Evolutionary conservation across 139 green algal genomes (phyloP).

Genomic region (Tetradesmus lagerheimii): DNA sequence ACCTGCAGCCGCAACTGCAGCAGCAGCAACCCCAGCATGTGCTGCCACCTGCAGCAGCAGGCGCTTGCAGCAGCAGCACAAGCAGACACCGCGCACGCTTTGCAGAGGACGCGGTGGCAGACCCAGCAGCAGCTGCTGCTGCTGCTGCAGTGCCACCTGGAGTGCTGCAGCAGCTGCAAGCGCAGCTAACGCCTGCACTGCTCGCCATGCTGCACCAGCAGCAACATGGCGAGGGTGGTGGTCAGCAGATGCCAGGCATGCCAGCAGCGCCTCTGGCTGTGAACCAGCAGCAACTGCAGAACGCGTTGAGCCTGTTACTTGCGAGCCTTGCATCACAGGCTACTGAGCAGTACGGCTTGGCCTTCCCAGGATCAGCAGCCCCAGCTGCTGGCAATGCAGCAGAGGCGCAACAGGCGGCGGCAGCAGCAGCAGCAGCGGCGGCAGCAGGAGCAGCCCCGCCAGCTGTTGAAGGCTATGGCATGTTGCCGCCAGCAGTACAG

Average conservation of each 20-base stretch:
- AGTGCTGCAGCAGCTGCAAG: conserved; percentile 25
- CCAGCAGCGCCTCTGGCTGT: not conserved
- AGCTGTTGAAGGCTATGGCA: not conserved
- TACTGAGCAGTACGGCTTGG: not conserved
- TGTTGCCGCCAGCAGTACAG: not conserved
- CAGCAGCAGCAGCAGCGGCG: not conserved
- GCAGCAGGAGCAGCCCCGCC: not conserved
- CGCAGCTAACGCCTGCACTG: conserved; percentile 11
- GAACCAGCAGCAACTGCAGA: conserved; percentile 36
- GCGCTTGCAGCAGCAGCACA: conserved; percentile 25
- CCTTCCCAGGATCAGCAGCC: not conserved
- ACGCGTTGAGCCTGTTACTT: conserved; percentile 15
- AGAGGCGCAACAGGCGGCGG: conserved; percentile 2
- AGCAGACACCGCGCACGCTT: not conserved
- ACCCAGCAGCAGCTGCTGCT: not conserved
- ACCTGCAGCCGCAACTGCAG: conserved; percentile 1
- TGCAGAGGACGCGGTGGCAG: not conserved
- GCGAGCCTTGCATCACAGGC: conserved; percentile 2
- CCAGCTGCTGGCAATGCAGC: not conserved
- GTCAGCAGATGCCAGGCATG: not conserved
- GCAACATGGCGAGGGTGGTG: not conserved
- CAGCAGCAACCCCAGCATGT: conserved; percentile 16
- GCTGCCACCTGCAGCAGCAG: conserved; percentile 26
- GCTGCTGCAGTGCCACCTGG: not conserved
- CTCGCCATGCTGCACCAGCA: conserved; percentile 21